Conservation (phyloP, 495 filamentous ascomycete species). For the Bryoglossum gracile region DNA sequence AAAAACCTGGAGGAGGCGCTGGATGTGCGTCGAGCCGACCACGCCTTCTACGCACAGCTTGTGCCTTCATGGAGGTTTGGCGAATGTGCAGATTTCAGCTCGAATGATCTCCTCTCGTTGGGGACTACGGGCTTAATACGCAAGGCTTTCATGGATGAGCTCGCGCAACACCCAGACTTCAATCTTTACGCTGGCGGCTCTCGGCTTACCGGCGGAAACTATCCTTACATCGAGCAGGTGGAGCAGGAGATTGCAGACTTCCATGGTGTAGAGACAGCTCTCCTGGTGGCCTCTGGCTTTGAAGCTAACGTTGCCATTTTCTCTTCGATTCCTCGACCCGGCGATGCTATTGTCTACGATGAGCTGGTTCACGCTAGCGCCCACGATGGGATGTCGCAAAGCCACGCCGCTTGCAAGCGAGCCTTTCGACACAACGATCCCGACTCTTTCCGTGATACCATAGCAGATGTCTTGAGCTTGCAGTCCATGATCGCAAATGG, state of each 20-base stretch:
- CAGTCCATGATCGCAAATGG: slow-evolving; percentile 31
- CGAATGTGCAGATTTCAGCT: slow-evolving; percentile 19
- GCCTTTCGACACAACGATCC: slow-evolving; percentile 51
- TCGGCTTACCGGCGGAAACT: slow-evolving; percentile 49
- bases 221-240: slow-evolving; percentile 45
- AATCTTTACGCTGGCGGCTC: slow-evolving; percentile 33
- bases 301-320: slow-evolving; percentile 55
- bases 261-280: slow-evolving; percentile 43
- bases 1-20: slow-evolving; percentile 30
- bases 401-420: slow-evolving; percentile 37
- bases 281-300: slow-evolving; percentile 55
- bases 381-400: slow-evolving; percentile 55
- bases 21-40: slow-evolving; percentile 21
- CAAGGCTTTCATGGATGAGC: slow-evolving; percentile 31
- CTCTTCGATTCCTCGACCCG: slow-evolving; percentile 48
- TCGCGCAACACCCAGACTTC: slow-evolving; percentile 22
- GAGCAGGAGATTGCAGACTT: slow-evolving; percentile 54
- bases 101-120: slow-evolving; percentile 39
- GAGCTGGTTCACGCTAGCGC: slow-evolving; percentile 60
- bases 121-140: slow-evolving; percentile 24
- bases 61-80: slow-evolving; percentile 7
- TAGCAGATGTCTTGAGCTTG: slow-evolving; percentile 29
- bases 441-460: slow-evolving; percentile 33
- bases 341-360: slow-evolving; percentile 57
- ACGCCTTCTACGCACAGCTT: slow-evolving; percentile 8